These are phyloP conservation scores for Thalassiosira pacifica DNA, from an alignment of 352 stramenopile genomes.

Conservation along the genomic window DNA sequence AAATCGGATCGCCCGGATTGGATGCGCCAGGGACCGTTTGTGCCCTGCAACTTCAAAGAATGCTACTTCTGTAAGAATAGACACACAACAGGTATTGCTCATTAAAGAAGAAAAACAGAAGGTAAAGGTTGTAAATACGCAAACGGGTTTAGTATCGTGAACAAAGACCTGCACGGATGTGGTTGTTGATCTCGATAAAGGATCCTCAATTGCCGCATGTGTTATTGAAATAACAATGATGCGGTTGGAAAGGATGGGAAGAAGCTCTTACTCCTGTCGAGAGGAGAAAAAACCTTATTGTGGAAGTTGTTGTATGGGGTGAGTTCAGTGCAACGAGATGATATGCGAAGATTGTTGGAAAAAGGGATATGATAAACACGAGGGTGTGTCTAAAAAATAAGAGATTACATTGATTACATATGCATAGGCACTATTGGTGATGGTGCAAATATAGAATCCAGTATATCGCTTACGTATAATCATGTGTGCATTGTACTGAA, in stretches of 20 bases:
- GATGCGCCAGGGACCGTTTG: conserved; percentile 9
- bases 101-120: not conserved
- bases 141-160: not conserved
- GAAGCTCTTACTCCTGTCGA: no score
- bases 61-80: conserved; percentile 48
- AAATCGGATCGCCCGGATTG: conserved; percentile 6
- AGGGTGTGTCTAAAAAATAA: no score
- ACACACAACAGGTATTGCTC: conserved; percentile 2
- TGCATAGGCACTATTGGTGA: no score
- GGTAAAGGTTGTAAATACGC: not conserved
- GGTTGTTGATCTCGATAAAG: not conserved
- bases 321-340: no score
- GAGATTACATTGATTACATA: no score
- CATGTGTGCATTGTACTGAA: no score
- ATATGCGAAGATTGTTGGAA: not conserved
- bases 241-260: not conserved
- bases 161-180: not conserved
- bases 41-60: conserved; percentile 34
- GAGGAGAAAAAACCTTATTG: not conserved
- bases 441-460: no score
- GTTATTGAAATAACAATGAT: conserved; percentile 6
- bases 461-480: no score
- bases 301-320: not conserved
- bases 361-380: conserved; percentile 7
- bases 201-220: conserved; percentile 19